A percentile compares a stretch with the other conserved stretches of the same genome.
These are phyloP conservation scores for Globisporangium parvum DNA, from an alignment of 352 stramenopile genomes.

Conservation along the genomic window DNA sequence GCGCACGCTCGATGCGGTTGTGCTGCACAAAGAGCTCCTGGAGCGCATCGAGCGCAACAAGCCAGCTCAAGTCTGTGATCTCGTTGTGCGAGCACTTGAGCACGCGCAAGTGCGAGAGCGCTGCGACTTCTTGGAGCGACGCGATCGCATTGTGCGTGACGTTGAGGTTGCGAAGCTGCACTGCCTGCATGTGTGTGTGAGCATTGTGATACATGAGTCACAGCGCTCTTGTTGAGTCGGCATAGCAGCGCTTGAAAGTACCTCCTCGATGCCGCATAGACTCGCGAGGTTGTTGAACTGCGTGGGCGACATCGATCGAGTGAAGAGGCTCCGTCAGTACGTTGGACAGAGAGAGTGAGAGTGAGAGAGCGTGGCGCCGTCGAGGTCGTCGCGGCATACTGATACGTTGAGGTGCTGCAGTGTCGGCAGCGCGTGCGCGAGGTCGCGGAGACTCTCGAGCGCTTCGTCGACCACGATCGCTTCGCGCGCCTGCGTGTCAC, in stretches of 20 bases:
- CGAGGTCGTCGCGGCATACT: conserved; percentile 12
- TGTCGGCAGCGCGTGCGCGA: conserved; percentile 14
- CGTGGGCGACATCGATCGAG: not conserved
- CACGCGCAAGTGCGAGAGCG: conserved; percentile 31
- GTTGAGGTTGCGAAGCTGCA: conserved; percentile 48
- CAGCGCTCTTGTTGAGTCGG: too few relatives aligned
- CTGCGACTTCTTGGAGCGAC: conserved; percentile 34
- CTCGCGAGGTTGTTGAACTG: conserved; percentile 59
- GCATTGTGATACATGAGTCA: not conserved
- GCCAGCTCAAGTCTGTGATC: conserved; percentile 42
- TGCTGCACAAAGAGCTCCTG: conserved; percentile 56
- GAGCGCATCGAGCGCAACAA: conserved; percentile 23
- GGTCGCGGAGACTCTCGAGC: conserved; percentile 23
- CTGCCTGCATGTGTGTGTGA: conserved; percentile 16
- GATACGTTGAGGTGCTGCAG: conserved; percentile 56
- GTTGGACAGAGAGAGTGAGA: not conserved
- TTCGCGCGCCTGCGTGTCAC: conserved; percentile 12
- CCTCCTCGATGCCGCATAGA: conserved; percentile 37
- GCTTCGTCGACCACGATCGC: conserved; percentile 54
- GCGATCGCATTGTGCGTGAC: conserved; percentile 51
- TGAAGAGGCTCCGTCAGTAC: not conserved
- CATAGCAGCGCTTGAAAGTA: too few relatives aligned
- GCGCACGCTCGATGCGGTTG: conserved; percentile 42
- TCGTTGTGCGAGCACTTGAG: conserved; percentile 58
- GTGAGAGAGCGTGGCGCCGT: not conserved